Conservation (phyloP, 1,139 yeast genomes). For the Eremothecium cymbalariae region DNA sequence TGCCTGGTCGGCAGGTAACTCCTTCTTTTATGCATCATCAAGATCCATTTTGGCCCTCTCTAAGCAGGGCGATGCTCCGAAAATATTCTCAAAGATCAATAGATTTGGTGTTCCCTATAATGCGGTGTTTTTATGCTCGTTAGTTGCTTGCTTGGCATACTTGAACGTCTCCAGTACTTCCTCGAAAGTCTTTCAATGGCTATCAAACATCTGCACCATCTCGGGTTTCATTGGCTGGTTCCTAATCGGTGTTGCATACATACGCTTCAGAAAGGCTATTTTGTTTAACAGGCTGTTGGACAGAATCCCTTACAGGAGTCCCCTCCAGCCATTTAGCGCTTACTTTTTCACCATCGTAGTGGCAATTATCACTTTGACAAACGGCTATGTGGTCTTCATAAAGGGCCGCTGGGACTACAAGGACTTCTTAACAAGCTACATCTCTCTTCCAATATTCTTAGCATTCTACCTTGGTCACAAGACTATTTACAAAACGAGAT, state of each 20-base stretch:
- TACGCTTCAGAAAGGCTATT: conserved; percentile 58
- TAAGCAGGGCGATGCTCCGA: conserved; percentile 42
- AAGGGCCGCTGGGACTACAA: conserved; percentile 35
- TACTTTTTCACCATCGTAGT: conserved; percentile 41
- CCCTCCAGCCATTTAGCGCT: conserved; percentile 45
- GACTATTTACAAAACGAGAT: conserved; percentile 18
- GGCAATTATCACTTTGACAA: conserved; percentile 42
- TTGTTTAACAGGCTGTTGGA: conserved; percentile 44
- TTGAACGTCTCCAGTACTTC: conserved; percentile 34
- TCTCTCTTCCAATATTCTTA: conserved; percentile 49
- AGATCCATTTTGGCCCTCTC: conserved; percentile 44
- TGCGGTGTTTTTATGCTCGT: conserved; percentile 31
- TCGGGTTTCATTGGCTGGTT: conserved; percentile 72
- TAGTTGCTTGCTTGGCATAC: conserved; percentile 35
- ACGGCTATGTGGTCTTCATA: conserved; percentile 50
- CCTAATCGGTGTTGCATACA: conserved; percentile 52
- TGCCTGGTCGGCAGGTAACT: conserved; percentile 48
- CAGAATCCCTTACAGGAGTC: conserved; percentile 41
- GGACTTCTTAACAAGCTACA: conserved; percentile 54
- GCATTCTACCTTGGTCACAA: conserved; percentile 39
- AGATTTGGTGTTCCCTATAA: conserved; percentile 40
- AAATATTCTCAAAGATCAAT: conserved; percentile 37
- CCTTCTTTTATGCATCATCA: conserved; percentile 37
- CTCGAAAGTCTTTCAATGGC: conserved; percentile 51
- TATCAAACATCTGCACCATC: conserved; percentile 70